Evolutionary conservation across 257 asterid species (phyloP).

Genomic region (Plantago elongata): DNA sequence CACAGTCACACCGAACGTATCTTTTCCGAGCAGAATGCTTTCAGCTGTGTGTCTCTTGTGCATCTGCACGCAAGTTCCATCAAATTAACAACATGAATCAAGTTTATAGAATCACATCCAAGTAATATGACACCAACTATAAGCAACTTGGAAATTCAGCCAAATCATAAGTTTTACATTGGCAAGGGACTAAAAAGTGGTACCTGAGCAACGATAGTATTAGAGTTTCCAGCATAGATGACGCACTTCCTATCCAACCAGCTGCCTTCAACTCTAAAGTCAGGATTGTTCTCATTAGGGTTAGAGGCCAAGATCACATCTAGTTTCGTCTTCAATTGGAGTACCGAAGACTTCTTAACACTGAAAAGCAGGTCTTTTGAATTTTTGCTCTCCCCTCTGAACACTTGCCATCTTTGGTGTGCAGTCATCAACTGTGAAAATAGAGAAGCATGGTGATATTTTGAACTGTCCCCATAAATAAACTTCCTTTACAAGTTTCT

Average conservation of each 20-base stretch:
- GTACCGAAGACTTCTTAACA: slow-evolving; percentile 46
- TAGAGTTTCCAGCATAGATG: slow-evolving; percentile 50
- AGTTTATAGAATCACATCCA: no score
- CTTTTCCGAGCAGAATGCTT: slow-evolving; percentile 63
- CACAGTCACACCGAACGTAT: slow-evolving; percentile 61
- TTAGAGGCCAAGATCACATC: slow-evolving; percentile 50
- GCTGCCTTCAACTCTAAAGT: slow-evolving; percentile 61
- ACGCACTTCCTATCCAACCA: slow-evolving; percentile 54
- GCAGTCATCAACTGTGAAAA: slow-evolving; percentile 47
- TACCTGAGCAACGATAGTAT: slow-evolving; percentile 64
- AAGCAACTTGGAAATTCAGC: no score
- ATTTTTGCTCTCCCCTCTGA: slow-evolving; percentile 53
- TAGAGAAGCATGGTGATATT: no score
- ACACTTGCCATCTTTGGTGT: slow-evolving; percentile 67
- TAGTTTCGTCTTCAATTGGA: slow-evolving; percentile 48
- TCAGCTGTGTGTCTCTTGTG: slow-evolving; percentile 52
- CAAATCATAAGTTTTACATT: no score
- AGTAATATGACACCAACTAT: background rate
- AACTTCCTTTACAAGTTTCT: no score
- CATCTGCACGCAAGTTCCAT: slow-evolving; percentile 43
- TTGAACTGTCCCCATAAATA: no score
- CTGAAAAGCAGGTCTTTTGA: slow-evolving; percentile 41
- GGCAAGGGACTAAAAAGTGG: background rate
- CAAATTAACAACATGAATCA: background rate
- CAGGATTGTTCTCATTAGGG: slow-evolving; percentile 36